Evolutionary conservation across 2,329 filamentous ascomycete species (phyloP).

Genomic region (Neofusicoccum umdonicola): DNA sequence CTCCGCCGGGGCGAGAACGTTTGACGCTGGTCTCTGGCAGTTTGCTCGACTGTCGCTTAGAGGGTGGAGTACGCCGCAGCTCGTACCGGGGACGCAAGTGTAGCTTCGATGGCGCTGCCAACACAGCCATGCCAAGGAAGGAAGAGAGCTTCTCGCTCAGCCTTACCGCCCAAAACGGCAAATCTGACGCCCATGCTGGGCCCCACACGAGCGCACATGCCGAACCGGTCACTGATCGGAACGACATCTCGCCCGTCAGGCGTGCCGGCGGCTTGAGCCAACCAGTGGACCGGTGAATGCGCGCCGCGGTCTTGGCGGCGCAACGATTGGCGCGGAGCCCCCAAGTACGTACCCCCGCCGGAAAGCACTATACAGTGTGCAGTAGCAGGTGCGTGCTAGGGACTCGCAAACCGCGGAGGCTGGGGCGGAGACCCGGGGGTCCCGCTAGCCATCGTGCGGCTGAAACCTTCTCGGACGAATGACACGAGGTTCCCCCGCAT

Average conservation of each 20-base stretch:
- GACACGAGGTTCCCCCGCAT: not conserved
- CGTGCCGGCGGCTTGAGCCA: not conserved
- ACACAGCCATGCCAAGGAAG: not conserved
- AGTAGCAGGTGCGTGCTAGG: not conserved
- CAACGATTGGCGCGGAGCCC: not conserved
- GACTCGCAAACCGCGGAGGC: too few relatives aligned
- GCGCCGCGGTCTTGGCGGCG: not conserved
- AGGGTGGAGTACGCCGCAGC: too few relatives aligned
- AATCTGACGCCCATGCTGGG: too few relatives aligned
- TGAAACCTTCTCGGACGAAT: not conserved
- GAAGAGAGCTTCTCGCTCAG: too few relatives aligned
- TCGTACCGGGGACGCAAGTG: too few relatives aligned
- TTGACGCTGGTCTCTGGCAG: too few relatives aligned
- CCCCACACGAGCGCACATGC: too few relatives aligned
- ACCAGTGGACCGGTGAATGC: not conserved
- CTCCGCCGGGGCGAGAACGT: too few relatives aligned
- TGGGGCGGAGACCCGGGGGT: not conserved
- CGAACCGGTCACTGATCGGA: too few relatives aligned
- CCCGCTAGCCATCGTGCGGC: not conserved
- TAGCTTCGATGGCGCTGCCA: too few relatives aligned
- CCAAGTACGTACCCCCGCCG: not conserved
- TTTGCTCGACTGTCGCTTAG: too few relatives aligned
- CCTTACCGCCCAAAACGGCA: too few relatives aligned
- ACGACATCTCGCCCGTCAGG: not conserved
- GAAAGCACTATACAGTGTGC: not conserved